A percentile compares a stretch with the other conserved stretches of the same genome.
These are phyloP conservation scores for Trichoderma asperelloides DNA, from an alignment of 495 filamentous ascomycete genomes.

Conservation along the genomic window DNA sequence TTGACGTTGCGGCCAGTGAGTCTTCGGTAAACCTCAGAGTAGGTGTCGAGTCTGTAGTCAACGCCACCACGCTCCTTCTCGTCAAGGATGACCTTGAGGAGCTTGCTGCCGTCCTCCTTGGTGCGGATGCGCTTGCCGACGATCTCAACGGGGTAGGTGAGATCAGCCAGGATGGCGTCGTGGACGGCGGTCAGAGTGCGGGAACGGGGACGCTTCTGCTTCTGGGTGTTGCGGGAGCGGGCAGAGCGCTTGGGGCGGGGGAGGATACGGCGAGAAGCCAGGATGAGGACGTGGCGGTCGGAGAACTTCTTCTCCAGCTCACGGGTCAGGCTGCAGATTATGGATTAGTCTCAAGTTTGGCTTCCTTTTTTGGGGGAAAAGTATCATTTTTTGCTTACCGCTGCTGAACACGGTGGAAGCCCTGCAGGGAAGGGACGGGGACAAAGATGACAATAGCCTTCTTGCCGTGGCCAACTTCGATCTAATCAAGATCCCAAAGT, in stretches of 20 bases:
- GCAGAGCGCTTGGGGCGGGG: slow-evolving; percentile 93
- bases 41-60: slow-evolving; percentile 97
- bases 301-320: slow-evolving; percentile 99
- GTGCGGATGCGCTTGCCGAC: slow-evolving; percentile 96
- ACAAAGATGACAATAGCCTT: slow-evolving; percentile 99
- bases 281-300: slow-evolving; percentile 97
- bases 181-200: slow-evolving; percentile 96
- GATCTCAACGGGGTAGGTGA: slow-evolving; percentile 99
- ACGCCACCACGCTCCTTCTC: slow-evolving; percentile 99
- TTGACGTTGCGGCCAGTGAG: slow-evolving; percentile 87
- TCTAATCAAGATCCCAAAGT: slow-evolving; percentile 64
- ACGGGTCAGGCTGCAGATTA: slow-evolving; percentile 72
- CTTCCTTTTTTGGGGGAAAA: background rate
- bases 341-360: slow-evolving; percentile 16
- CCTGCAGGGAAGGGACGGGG: slow-evolving; percentile 88
- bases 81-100: slow-evolving; percentile 95
- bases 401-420: slow-evolving; percentile 98
- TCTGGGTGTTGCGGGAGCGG: slow-evolving; percentile 86
- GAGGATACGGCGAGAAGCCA: slow-evolving; percentile 96
- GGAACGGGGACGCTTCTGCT: slow-evolving; percentile 95
- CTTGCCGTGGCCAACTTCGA: slow-evolving; percentile 99
- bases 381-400: slow-evolving; percentile 53
- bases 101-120: slow-evolving; percentile 94
- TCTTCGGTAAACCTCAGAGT: slow-evolving; percentile 95
- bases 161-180: slow-evolving; percentile 89